Evolutionary conservation across 2,329 filamentous ascomycete species (phyloP), one percentile per base, ranked within the genome.

Genomic region (Ascosphaera acerosa): DNA sequence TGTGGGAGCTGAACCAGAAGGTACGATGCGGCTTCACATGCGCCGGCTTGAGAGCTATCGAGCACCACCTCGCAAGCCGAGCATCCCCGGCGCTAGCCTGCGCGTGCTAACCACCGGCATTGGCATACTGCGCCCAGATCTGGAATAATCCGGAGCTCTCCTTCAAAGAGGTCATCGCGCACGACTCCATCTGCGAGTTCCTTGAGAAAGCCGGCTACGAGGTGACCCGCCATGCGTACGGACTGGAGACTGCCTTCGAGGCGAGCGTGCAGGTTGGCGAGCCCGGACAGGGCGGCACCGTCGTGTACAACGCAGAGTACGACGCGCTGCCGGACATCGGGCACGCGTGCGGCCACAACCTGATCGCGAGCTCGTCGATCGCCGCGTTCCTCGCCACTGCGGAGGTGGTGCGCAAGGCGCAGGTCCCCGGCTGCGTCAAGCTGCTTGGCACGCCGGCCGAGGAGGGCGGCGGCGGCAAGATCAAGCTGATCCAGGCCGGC

Each of bases 111-210:
- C 12, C 20, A 23, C 12, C 12, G 20, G 9, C 20, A 23, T 23
- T 12, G 12, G 20, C 20, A 23, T 23, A 23, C 12, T 9, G n/a
- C n/a, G n/a, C n/a, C n/a, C n/a, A 55, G 51, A 57, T 59, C 32
- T 52, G 50, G 40, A 47, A 48, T n/a, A 50, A 64, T 34, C 62
- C 63, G 0, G 63, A 67, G 40, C 44, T 61, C 0, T 55, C 51
- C 2, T 66, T 57, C 40, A 42, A 63, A 32, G 63, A 67, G 37
- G 45, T 54, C 41, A 52, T 50, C 12, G 63, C 64, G 6, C 61
- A 66, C 37, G 54, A 62, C 23, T 52, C 48, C 5, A 57, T 67
- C 29, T 54, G 54, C 10, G 37, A 45, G 3, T 52, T 58, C 22
- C 47, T 66, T 1, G 48, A 55, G 25, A 36, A 42, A 1, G 51